Base-by-base conservation (phyloP, 2,329 filamentous ascomycete species). In the Fusarium denticulatum region DNA sequence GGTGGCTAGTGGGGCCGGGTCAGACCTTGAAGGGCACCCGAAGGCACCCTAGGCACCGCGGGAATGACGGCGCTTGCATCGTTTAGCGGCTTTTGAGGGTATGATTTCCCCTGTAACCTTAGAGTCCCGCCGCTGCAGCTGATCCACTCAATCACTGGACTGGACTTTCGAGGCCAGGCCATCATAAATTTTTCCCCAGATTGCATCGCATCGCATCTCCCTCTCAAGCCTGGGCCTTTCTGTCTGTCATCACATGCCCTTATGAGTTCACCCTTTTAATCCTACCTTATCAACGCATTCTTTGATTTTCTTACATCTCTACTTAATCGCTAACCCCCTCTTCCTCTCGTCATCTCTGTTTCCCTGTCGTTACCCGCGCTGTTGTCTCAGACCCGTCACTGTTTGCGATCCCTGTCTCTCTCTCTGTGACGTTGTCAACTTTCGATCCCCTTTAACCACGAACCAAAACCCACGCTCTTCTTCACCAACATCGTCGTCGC, bases 201-300 rank as follows among this genome's bases (percentile, higher is more conserved):
- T 71, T 70, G 68, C 73, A 74, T 57, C 63, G 68, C 73, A 74
- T 57, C 63, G 68, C 73, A 74, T 43, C 63, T 60, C 34, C 32
- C 47, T 18, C 52, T 32, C 22, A 32, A 57, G 46, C 52, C 49
- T 67, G 49, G 61, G 24, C 68, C 66, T 72, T 10, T 59, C 42
- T 40, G 14, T 57, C 39, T 43, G 16, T 20, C 79, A 77, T 82
- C 80, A 82, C 78, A 82, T 81, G 80, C 67, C 71, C 79, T 73
- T 60, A 67, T 73, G 50, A 70, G 66, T 77, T 76, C 76, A 15
- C 42, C 75, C 65, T 76, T 56, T 67, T 59, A 57, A 64, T 67
- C 70, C 30, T 63, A 64, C 64, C 70, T 26, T 64, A 36, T 59
- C 22, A 28, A 59, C 30, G 5, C 55, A n/a, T 60, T 72, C 68